Conservation (phyloP, 1,139 yeast genomes). For the Saccharomyces hybrid region DNA sequence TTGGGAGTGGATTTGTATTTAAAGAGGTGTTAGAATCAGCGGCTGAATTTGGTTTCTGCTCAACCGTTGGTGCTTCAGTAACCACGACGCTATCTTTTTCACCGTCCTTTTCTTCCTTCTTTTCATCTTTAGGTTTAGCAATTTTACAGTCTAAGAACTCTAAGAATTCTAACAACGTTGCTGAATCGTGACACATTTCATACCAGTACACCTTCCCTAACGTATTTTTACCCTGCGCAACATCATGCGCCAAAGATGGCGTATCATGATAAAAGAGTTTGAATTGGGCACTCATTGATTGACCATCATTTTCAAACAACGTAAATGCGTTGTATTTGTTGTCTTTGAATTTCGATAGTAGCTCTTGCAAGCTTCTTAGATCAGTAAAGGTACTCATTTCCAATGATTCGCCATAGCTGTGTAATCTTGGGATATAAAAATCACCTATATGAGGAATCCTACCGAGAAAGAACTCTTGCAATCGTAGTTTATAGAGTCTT, state of each 20-base stretch:
- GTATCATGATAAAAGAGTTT: constrained; percentile 30
- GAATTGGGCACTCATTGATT: constrained; percentile 26
- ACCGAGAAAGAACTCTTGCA: constrained; percentile 29
- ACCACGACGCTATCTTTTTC: not conserved
- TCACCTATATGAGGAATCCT: constrained; percentile 32
- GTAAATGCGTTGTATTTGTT: constrained; percentile 22
- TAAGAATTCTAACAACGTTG: constrained; percentile 23
- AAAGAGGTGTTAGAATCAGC: constrained; percentile 5
- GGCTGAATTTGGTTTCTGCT: not conserved
- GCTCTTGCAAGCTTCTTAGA: constrained; percentile 16
- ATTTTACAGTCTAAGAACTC: constrained; percentile 26
- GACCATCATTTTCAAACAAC: constrained; percentile 28
- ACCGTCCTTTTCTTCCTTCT: constrained; percentile 7
- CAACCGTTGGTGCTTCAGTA: not conserved
- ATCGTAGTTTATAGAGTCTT: constrained; percentile 27
- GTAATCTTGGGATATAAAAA: constrained; percentile 29
- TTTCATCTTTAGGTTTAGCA: constrained; percentile 7
- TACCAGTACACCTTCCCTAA: constrained; percentile 26
- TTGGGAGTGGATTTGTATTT: constrained; percentile 28
- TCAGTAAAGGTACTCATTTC: constrained; percentile 23
- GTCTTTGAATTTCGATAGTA: constrained; percentile 20
- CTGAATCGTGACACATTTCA: constrained; percentile 29
- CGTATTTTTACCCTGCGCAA: constrained; percentile 13
- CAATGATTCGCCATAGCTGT: constrained; percentile 23
- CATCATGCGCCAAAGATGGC: constrained; percentile 24